Percentiles rank a stretch among this genome's conserved stretches.
These are phyloP conservation scores for Smithsoniella earleae DNA, from an alignment of 163 green algal genomes.

Conservation along the genomic window DNA sequence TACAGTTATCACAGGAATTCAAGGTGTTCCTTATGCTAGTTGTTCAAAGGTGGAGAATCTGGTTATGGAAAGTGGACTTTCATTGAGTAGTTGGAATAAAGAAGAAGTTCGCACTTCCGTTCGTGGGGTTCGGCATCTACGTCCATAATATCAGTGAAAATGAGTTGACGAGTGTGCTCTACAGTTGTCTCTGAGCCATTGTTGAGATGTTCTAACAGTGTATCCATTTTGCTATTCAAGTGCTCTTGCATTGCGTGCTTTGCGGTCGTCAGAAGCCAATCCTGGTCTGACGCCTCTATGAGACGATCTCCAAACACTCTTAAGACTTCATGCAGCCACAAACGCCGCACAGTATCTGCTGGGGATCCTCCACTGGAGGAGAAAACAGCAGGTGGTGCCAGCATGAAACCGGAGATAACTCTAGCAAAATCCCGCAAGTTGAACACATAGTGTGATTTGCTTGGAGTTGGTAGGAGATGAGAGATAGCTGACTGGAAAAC, in stretches of 20 bases:
- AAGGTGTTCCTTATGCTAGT: no score
- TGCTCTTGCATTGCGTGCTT: constrained; percentile 34
- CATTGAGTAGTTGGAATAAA: no score
- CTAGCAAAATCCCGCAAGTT: constrained; percentile 68
- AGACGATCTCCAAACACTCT: constrained; percentile 76
- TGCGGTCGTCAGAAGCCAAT: constrained; percentile 54
- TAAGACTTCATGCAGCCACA: constrained; percentile 65
- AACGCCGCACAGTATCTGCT: constrained; percentile 41
- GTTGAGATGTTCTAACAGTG: constrained; percentile 39
- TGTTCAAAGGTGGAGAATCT: no score
- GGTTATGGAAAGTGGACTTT: no score
- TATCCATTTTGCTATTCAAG: constrained; percentile 42
- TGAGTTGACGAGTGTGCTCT: constrained; percentile 43
- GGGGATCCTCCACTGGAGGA: not conserved
- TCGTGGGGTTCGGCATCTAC: constrained; percentile 35
- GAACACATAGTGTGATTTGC: constrained; percentile 77
- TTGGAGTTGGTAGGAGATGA: constrained; percentile 67
- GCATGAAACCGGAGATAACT: constrained; percentile 41
- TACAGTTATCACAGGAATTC: no score
- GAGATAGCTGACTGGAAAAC: constrained; percentile 54
- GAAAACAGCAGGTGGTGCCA: constrained; percentile 17
- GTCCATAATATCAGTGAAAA: constrained; percentile 56
- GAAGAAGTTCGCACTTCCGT: no score
- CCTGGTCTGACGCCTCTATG: constrained; percentile 56
- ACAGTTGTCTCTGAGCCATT: constrained; percentile 20